phyloP scores from a whole-genome alignment of 2,329 filamentous ascomycete genomes.

The Metarhizium guizhouense region DNA sequence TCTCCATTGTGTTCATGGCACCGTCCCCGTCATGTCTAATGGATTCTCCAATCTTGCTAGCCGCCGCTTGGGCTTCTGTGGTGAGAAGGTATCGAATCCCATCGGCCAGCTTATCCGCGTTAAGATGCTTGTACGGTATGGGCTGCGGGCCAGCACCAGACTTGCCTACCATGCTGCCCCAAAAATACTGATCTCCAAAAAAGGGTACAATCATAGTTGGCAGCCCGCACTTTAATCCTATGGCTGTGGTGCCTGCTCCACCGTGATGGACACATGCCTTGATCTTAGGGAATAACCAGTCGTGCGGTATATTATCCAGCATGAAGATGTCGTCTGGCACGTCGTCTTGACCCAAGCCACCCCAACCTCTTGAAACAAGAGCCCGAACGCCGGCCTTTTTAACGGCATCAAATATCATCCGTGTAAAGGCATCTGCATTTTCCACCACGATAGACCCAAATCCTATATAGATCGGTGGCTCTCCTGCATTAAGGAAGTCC shows the following conservation, averaged over 20 bases:
- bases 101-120: conserved; percentile 53
- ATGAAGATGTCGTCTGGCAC: conserved; percentile 59
- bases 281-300: conserved; percentile 66
- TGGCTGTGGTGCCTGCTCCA: conserved; percentile 70
- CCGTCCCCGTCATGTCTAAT: conserved; percentile 60
- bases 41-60: conserved; percentile 45
- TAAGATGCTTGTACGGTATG: conserved; percentile 60
- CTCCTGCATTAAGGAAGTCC: conserved; percentile 46
- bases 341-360: conserved; percentile 51
- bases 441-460: conserved; percentile 72
- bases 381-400: conserved; percentile 57
- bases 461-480: conserved; percentile 60
- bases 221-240: conserved; percentile 60
- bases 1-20: conserved; percentile 54
- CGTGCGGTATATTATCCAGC: conserved; percentile 66
- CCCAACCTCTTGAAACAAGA: conserved; percentile 69
- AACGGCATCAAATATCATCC: conserved; percentile 64
- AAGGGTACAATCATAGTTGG: conserved; percentile 73
- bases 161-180: conserved; percentile 60
- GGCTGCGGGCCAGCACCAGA: conserved; percentile 56
- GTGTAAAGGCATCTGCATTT: conserved; percentile 57
- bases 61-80: conserved; percentile 45
- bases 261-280: conserved; percentile 64
- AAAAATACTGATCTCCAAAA: conserved; percentile 73
- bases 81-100: conserved; percentile 61